Percentiles rank a stretch among this genome's conserved stretches.
Conservation (phyloP, 2,329 filamentous ascomycete species). For the Pyricularia sp. region DNA sequence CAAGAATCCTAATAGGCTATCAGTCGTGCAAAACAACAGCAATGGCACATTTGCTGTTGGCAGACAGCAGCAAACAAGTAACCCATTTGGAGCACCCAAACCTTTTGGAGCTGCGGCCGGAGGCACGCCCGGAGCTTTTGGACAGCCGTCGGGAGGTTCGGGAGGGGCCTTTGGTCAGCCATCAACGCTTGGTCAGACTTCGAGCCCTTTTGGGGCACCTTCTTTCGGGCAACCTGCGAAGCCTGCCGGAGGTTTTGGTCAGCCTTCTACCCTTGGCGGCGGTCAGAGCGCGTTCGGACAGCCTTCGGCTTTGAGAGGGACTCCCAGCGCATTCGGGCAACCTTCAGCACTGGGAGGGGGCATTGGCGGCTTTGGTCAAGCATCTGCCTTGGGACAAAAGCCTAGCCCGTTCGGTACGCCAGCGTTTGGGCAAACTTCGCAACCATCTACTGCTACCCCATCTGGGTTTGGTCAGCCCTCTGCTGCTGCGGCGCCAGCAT, state of each 20-base stretch:
- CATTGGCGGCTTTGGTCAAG: slow-evolving; percentile 12
- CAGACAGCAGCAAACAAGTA: slow-evolving; percentile 9
- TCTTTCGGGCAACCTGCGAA: slow-evolving; percentile 27
- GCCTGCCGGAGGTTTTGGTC: slow-evolving; percentile 20
- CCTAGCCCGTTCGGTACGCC: slow-evolving; percentile 16
- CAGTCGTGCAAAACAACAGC: slow-evolving; percentile 40
- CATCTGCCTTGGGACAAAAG: slow-evolving; percentile 19
- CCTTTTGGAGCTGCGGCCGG: not conserved
- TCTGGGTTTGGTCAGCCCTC: slow-evolving; percentile 19
- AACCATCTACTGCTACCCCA: slow-evolving; percentile 9
- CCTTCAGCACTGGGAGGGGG: slow-evolving; percentile 12
- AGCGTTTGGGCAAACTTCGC: slow-evolving; percentile 9
- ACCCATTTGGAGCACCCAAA: slow-evolving; percentile 6
- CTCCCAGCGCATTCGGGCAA: slow-evolving; percentile 20
- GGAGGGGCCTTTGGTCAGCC: slow-evolving; percentile 24
- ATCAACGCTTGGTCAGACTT: slow-evolving; percentile 17
- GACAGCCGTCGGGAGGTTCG: not conserved
- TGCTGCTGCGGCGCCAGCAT: slow-evolving; percentile 17
- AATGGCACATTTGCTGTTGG: slow-evolving; percentile 32
- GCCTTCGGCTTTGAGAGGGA: slow-evolving; percentile 18
- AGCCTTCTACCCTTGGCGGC: slow-evolving; percentile 14
- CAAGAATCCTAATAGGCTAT: slow-evolving; percentile 62
- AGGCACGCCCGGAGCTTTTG: slow-evolving; percentile 7
- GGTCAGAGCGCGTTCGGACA: slow-evolving; percentile 13
- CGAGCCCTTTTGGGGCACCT: slow-evolving; percentile 31